A percentile compares a stretch with the other conserved stretches of the same genome.
phyloP scores from a whole-genome alignment of 441 rosid species.

The Adansonia grandidieri region DNA sequence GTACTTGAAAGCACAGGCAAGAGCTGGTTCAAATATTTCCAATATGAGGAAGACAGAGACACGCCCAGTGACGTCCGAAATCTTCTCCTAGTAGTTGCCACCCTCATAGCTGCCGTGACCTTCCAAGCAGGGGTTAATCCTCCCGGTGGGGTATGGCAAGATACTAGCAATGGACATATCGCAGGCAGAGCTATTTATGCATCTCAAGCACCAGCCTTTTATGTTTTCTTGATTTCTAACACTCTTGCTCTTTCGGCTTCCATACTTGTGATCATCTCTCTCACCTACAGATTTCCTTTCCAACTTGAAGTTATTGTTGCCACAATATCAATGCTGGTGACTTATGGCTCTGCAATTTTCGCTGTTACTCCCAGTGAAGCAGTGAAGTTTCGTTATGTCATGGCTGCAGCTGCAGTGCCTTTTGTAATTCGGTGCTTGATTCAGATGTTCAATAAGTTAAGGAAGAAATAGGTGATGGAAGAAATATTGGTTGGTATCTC shows the following conservation, averaged over 20 bases:
- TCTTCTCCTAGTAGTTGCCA: too few relatives aligned
- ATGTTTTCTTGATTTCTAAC: constrained; percentile 23
- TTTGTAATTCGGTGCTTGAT: neutral
- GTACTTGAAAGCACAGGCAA: too few relatives aligned
- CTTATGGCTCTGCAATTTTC: constrained; percentile 38
- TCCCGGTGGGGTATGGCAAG: too few relatives aligned
- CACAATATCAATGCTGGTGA: constrained; percentile 28
- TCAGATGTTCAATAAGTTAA: neutral
- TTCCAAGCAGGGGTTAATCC: too few relatives aligned
- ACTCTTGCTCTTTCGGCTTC: constrained; percentile 41
- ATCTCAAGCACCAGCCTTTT: neutral
- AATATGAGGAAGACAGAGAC: too few relatives aligned
- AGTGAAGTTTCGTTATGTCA: constrained; percentile 10
- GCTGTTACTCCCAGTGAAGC: constrained; percentile 33
- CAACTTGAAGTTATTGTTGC: constrained; percentile 35
- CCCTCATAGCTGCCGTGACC: too few relatives aligned
- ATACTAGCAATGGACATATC: too few relatives aligned
- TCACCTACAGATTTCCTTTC: constrained; percentile 36
- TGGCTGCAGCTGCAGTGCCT: neutral
- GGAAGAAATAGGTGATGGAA: too few relatives aligned
- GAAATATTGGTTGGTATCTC: too few relatives aligned
- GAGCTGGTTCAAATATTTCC: too few relatives aligned
- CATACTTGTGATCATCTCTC: constrained; percentile 32
- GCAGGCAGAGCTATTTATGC: constrained; percentile 19
- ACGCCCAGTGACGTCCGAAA: too few relatives aligned